Evolutionary conservation across 2,329 filamentous ascomycete genomes (phyloP), one percentile per base, ranked within the genome.

Genomic region (Clarireedia hainanense): DNA sequence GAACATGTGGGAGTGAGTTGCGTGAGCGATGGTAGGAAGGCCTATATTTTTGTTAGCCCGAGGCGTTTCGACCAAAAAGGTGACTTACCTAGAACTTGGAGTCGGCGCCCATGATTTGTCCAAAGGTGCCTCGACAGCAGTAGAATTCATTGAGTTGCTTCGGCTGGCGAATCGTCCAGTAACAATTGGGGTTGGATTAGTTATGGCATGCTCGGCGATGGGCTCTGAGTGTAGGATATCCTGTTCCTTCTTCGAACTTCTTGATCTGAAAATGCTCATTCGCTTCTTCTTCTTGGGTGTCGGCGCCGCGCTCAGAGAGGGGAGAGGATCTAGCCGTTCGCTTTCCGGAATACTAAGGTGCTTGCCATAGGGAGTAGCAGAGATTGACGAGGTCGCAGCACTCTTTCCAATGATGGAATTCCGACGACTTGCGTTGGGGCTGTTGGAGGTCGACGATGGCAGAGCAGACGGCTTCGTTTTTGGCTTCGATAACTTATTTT

Each of bases 401-500:
- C 46, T 56, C 39, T 43, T 58, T 1, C 50, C 53, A n/a, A 59
- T 55, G 10, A 62, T 52, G n/a, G 63, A 66, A 40, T 63, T 64
- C 20, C 59, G 61, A 30, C 63, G 62, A 59, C 58, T 63, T 4
- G 45, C 48, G 30, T 56, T 55, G 3, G 60, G 48, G 17, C 40
- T 50, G 37, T 58, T 62, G 12, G 55, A 36, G 30, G 57, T 61
- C 14, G 65, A 45, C 37, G 24, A 23, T 2, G 64, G 55, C 46
- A 59, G 60, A 3, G 58, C 57, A 5, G 47, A 60, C 6, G 62
- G 63, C 27, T 64, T 68, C 20, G 67, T 68, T 47, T 58, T 64
- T 1, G 67, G 67, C 52, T 69, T 69, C 15, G 66, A 68, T n/a
- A 69, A 50, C 51, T 60, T 67, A 43, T 67, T 67, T 12, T 42